Base-by-base conservation (phyloP, 148 eudicot species). In the Nyssa sinensis region DNA sequence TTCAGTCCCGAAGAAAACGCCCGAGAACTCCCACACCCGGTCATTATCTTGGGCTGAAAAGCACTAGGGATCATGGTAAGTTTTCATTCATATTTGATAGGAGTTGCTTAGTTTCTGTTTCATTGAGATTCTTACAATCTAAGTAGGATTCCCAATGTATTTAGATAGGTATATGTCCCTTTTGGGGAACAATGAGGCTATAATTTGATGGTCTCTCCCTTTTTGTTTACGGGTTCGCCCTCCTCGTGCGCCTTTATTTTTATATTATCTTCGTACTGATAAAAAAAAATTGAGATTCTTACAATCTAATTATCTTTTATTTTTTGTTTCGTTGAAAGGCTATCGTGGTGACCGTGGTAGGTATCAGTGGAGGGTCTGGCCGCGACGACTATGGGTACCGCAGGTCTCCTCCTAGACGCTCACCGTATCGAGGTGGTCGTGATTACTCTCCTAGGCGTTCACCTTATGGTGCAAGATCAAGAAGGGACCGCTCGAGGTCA, bases 1-100 rank as follows among this genome's bases (percentile, higher is more conserved):
- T 87, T 79, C 93, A 95, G 99, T 92, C 99, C 1, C 89, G 93
- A 82, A 92, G 99, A 81, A 92, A 95, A 78, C 93, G 99, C 28
- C 89, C 97, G 69, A 90, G 97, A 86, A 92, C 99, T 65, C 99
- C 99, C 32, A 95, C 99, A 17, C 99, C 97, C 65, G 97, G 99
- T 53, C 97, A 92, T 77, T 95, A 95, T 81, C 89, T 95, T 58
- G 98, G 98, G 63, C 82, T 95, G 74, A 89, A 90, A 76, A 94
- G 87, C 74, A 70, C 92, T 59, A 81, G 89, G 75, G 88, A 86
- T 33, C 44, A 82, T 63, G 85, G 94, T 88, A 73, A 77, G 82
- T 76, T 32, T 39, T 53, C 16, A 32, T 14, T 61, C 57, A 39
- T 58, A 39, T 66, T 74, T 53, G 57, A 47, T 44, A 62, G n/a